These are phyloP conservation scores for Manihot esculenta DNA, from an alignment of 441 rosid species.

Conservation along the genomic window DNA sequence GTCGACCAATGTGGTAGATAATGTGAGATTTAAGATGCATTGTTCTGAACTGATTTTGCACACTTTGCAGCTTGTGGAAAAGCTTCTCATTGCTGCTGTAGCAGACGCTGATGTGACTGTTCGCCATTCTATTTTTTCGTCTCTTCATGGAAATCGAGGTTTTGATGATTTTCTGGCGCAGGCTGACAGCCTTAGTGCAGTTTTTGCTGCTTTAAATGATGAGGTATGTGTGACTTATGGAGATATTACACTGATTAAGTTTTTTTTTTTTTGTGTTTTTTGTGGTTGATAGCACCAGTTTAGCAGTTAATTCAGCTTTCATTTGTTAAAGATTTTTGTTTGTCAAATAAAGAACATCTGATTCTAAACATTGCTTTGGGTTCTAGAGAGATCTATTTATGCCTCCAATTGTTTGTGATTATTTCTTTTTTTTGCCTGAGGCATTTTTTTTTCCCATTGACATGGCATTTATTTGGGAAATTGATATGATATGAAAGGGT, in stretches of 20 bases:
- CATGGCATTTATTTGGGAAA: not conserved
- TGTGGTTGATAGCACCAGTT: not conserved
- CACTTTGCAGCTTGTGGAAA: constrained; percentile 89
- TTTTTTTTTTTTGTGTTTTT: not conserved
- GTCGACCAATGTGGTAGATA: not conserved
- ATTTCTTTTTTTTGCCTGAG: not conserved
- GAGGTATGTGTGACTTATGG: constrained; percentile 54
- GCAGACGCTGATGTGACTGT: constrained; percentile 98
- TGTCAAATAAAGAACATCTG: not conserved
- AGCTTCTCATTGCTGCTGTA: constrained; percentile 96
- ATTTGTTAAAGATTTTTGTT: not conserved
- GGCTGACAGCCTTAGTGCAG: constrained; percentile 95
- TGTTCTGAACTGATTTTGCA: constrained; percentile 31
- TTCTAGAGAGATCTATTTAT: not conserved
- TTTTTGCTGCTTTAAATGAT: constrained; percentile 98
- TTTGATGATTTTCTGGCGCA: constrained; percentile 98
- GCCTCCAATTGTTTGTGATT: not conserved
- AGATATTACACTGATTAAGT: constrained; percentile 5
- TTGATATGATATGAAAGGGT: not conserved
- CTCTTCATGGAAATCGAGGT: constrained; percentile 76
- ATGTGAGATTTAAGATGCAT: constrained; percentile 22
- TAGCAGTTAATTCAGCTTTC: not conserved
- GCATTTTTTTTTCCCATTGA: not conserved
- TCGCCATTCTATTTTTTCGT: constrained; percentile 87
- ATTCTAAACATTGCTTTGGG: constrained; percentile 1